Evolutionary conservation across 1,139 yeast genomes (phyloP).

Genomic region (Blastobotrys buckinghamii): DNA sequence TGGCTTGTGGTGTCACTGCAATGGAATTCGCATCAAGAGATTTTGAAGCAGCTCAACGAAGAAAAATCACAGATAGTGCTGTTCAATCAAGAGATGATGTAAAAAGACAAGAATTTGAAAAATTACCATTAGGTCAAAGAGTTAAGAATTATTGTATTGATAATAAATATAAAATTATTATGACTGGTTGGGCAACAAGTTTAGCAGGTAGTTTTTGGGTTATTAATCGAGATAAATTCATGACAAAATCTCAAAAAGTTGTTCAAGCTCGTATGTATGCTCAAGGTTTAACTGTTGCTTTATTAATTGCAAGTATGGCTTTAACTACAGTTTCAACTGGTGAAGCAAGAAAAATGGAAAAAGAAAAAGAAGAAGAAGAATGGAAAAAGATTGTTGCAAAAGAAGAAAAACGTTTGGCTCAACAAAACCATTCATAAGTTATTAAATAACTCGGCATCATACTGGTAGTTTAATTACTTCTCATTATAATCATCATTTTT

Average conservation of each 20-base stretch:
- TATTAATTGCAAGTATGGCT: slow-evolving; percentile 32
- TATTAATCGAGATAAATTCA: slow-evolving; percentile 69
- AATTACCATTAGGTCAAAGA: slow-evolving; percentile 11
- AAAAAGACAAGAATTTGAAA: slow-evolving; percentile 9
- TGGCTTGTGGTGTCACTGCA: slow-evolving; percentile 28
- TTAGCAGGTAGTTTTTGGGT: slow-evolving; percentile 76
- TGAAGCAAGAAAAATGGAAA: slow-evolving; percentile 33
- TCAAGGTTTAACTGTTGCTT: slow-evolving; percentile 54
- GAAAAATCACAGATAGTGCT: slow-evolving; percentile 3
- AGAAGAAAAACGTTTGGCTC: slow-evolving; percentile 23
- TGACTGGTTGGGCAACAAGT: slow-evolving; percentile 81
- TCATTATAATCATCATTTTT: too few species aligned
- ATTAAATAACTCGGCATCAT: too few species aligned
- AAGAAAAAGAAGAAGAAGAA: slow-evolving; percentile 34
- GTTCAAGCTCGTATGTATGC: slow-evolving; percentile 96
- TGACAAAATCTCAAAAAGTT: slow-evolving; percentile 77
- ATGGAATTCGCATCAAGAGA: slow-evolving; percentile 32
- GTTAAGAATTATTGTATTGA: slow-evolving; percentile 25
- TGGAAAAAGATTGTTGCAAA: slow-evolving; percentile 28
- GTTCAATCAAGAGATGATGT: slow-evolving; percentile 1
- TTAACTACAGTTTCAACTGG: slow-evolving; percentile 23
- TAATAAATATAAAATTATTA: slow-evolving; percentile 70
- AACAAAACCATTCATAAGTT: neutral
- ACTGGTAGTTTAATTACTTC: too few species aligned
- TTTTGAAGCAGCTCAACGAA: slow-evolving; percentile 26